phyloP scores from a whole-genome alignment of 192 early-diverging fungal species.

The Neocallimastix lanati region DNA sequence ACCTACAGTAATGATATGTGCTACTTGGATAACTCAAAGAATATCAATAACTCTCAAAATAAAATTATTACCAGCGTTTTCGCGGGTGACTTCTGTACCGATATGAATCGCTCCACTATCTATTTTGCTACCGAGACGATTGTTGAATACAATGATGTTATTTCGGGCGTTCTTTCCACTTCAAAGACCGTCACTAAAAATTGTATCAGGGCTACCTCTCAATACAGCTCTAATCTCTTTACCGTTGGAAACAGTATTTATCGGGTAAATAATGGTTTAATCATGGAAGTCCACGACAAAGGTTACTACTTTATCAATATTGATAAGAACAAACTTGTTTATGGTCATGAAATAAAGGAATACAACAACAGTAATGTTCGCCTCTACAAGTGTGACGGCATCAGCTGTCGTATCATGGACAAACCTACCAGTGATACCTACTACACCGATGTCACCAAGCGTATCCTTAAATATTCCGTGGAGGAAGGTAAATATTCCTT shows the following conservation, averaged over 20 bases:
- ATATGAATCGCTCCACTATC: neutral
- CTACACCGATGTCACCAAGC: neutral
- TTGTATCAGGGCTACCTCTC: neutral
- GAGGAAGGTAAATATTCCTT: neutral
- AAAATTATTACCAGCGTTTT: neutral
- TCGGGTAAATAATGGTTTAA: neutral
- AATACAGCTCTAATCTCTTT: neutral
- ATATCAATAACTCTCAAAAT: neutral
- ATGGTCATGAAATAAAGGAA: neutral
- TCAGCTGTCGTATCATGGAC: neutral
- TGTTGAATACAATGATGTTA: neutral
- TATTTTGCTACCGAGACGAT: neutral
- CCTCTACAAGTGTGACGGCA: neutral
- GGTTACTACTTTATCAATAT: neutral
- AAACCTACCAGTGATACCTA: neutral
- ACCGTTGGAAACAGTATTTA: neutral
- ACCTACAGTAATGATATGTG: neutral
- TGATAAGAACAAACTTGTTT: neutral
- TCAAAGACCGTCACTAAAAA: neutral
- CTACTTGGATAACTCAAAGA: neutral
- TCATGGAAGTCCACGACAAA: neutral
- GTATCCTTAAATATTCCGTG: neutral
- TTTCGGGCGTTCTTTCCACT: neutral
- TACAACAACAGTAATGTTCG: neutral
- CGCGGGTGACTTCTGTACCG: neutral